Base-by-base conservation (phyloP, 2,329 filamentous ascomycete species). In the Clonostachys sp. region DNA sequence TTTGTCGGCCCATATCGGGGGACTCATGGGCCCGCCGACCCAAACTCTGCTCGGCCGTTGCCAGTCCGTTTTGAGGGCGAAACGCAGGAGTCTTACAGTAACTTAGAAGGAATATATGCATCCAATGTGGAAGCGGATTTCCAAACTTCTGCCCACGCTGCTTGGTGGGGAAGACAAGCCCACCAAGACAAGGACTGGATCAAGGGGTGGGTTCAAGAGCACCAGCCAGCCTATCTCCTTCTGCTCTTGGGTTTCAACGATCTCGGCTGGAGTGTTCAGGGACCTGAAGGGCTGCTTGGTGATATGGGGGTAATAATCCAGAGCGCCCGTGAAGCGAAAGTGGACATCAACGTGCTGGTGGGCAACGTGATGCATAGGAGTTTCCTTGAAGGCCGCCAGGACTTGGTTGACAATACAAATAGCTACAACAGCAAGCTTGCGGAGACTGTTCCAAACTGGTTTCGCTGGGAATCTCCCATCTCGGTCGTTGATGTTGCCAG, bases 191-290 rank as follows among this genome's bases (percentile, higher is more conserved):
- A 61, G 45, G 49, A 54, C 16, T 40, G 54, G 3, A 56, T 70
- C 17, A 47, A 51, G 14, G 53, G 53, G 12, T 53, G 61, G 46
- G 57, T 68, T 9, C 46, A 50, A 1, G 45, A 49, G 5, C 56
- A 61, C 48, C 34, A 55, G 18, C 65, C 66, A n/a, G 64, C 68
- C 48, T 45, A 61, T 12, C 57, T 67, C 13, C 48, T 66, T 5
- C 53, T 66, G 18, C 48, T 61, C 48, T 57, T 67, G 9, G 64
- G 63, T 4, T 65, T 66, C 47, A 66, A 66, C 49, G 64, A 66
- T 51, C 52, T 64, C 14, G 60, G 50, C 35, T 63, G 59, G 61
- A 50, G 51, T 43, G 48, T 49, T 41, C 51, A 47, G 38, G 50
- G 49, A 6, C 53, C 61, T 0, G 33, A 50, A 2, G 49, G 51